Evolutionary conservation across 78 protist species (phyloP).

Genomic region (Corallochytrium limacisporum): DNA sequence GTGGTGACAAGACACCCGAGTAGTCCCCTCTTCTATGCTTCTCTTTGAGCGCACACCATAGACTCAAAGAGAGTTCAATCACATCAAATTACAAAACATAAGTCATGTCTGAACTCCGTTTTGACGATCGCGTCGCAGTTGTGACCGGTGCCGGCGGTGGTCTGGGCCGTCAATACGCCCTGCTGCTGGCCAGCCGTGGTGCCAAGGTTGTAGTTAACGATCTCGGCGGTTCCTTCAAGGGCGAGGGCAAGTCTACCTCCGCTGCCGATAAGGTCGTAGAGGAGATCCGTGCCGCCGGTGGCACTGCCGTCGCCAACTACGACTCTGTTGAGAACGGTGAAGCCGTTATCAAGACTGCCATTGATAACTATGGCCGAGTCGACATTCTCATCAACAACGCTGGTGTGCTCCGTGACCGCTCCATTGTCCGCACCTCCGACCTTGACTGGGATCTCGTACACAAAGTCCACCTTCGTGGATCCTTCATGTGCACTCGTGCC

Average conservation of each 20-base stretch:
- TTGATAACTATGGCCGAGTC: constrained; percentile 54
- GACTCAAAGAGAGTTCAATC: too few species aligned
- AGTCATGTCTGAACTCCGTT: not conserved
- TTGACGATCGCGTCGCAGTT: constrained; percentile 37
- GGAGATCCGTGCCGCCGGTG: constrained; percentile 53
- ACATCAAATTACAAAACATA: not conserved
- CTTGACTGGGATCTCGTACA: constrained; percentile 54
- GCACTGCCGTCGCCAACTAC: constrained; percentile 65
- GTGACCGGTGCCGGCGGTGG: constrained; percentile 75
- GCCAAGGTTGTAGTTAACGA: constrained; percentile 75
- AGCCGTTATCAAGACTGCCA: constrained; percentile 43
- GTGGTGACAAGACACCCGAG: too few species aligned
- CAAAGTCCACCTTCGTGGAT: constrained; percentile 57
- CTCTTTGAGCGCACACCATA: too few species aligned
- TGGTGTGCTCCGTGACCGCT: constrained; percentile 53
- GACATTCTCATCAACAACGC: constrained; percentile 76
- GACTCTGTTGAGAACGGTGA: constrained; percentile 64
- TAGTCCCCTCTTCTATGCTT: too few species aligned
- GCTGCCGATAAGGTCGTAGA: constrained; percentile 68
- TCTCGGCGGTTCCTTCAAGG: constrained; percentile 44
- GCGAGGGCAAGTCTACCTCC: constrained; percentile 26
- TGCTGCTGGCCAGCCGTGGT: constrained; percentile 53
- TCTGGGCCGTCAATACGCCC: constrained; percentile 41
- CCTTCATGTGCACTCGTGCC: constrained; percentile 52
- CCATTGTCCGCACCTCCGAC: constrained; percentile 52